phyloP scores from a whole-genome alignment of 2,329 filamentous ascomycete species.

The Botrytis pseudocinerea region DNA sequence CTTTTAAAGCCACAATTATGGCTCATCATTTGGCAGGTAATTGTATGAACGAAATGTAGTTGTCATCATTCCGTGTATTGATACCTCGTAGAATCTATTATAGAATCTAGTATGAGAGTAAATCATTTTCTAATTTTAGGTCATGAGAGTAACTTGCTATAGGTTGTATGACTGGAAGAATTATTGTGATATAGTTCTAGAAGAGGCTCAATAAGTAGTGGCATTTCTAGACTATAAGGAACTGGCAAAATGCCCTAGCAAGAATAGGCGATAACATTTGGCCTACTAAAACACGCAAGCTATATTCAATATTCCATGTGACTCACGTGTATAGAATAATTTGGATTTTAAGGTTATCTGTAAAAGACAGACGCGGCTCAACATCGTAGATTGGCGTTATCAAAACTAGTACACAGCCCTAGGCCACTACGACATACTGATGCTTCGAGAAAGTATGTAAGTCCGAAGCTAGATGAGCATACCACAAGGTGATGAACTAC shows the following conservation, averaged over 20 bases:
- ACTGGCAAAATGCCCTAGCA: neutral
- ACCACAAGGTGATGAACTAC: neutral
- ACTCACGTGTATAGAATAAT: neutral
- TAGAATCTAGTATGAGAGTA: too few species aligned
- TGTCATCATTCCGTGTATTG: too few species aligned
- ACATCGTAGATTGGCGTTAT: neutral
- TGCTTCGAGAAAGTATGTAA: neutral
- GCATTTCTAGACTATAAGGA: neutral
- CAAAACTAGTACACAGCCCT: neutral
- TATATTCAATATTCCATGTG: neutral
- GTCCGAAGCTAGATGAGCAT: neutral
- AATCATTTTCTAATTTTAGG: too few species aligned
- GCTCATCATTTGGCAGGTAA: too few species aligned
- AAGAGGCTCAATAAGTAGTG: neutral
- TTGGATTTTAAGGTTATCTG: neutral
- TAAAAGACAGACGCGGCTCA: neutral
- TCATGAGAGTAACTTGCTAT: too few species aligned
- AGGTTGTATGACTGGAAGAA: neutral
- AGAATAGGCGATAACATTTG: neutral
- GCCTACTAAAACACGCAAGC: neutral
- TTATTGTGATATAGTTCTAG: neutral
- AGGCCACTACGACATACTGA: neutral
- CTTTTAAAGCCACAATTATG: too few species aligned
- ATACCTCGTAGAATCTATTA: too few species aligned
- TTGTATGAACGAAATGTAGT: too few species aligned